phyloP scores from a whole-genome alignment of 1,284 basidiomycete genomes.

The Leccinum colubrinum region DNA sequence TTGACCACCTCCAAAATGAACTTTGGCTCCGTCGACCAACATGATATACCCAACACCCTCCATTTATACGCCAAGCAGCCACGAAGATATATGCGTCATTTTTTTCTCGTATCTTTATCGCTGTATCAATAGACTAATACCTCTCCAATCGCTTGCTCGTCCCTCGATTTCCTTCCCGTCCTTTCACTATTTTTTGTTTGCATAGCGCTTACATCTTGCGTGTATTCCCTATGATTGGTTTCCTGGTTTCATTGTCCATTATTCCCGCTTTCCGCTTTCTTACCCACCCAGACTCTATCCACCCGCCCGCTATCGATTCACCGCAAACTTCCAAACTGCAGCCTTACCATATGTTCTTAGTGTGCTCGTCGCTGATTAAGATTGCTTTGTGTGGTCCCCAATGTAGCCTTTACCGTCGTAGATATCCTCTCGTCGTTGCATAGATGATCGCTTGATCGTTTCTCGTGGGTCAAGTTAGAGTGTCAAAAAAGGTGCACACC shows the following conservation, averaged over 20 bases:
- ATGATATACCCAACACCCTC: slow-evolving; percentile 6
- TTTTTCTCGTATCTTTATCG: neutral
- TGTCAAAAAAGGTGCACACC: too few species aligned
- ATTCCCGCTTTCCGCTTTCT: neutral
- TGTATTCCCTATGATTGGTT: neutral
- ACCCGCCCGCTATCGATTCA: neutral
- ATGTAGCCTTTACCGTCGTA: too few species aligned
- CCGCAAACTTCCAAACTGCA: neutral
- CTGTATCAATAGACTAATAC: too few species aligned
- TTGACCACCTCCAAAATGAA: neutral
- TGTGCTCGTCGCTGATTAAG: too few species aligned
- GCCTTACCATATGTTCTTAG: too few species aligned
- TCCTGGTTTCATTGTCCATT: neutral
- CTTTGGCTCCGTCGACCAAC: neutral
- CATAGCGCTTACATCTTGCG: neutral
- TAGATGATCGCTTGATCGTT: too few species aligned
- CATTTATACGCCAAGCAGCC: neutral
- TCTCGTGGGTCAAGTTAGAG: too few species aligned
- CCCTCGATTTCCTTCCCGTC: too few species aligned
- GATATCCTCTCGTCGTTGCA: too few species aligned
- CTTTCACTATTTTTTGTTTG: too few species aligned
- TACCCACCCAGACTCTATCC: neutral
- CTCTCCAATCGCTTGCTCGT: too few species aligned
- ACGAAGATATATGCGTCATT: neutral
- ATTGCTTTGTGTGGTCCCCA: too few species aligned